A percentile compares a stretch with the other conserved stretches of the same genome.
These are phyloP conservation scores for Linum lewisii DNA, from an alignment of 345 rosid species.

Conservation along the genomic window DNA sequence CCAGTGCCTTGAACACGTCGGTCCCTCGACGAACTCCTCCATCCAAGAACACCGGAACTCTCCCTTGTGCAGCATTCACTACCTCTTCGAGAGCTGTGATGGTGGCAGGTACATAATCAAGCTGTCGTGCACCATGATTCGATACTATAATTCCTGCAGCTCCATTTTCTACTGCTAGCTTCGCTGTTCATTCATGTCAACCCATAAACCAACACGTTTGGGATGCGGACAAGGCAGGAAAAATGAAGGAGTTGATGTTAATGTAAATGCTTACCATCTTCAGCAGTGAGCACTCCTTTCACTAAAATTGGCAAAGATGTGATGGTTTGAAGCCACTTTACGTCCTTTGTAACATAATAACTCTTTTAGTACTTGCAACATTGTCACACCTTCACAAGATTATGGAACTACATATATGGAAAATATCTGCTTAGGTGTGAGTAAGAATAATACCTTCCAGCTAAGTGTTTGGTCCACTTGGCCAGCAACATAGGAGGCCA, in stretches of 20 bases:
- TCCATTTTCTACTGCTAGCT: slow-evolving; percentile 54
- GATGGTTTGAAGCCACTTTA: slow-evolving; percentile 86
- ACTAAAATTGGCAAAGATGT: slow-evolving; percentile 86
- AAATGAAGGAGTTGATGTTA: neutral
- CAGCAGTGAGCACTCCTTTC: slow-evolving; percentile 88
- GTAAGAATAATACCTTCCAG: slow-evolving; percentile 57
- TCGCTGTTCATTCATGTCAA: slow-evolving; percentile 36
- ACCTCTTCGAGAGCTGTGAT: slow-evolving; percentile 81
- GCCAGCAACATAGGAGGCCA: slow-evolving; percentile 84
- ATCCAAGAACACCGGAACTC: slow-evolving; percentile 81
- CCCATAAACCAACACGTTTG: neutral
- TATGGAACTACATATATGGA: neutral
- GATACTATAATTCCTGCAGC: slow-evolving; percentile 92
- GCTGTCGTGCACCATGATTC: slow-evolving; percentile 94
- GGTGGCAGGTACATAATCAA: slow-evolving; percentile 88
- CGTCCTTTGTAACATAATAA: slow-evolving; percentile 38
- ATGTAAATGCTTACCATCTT: slow-evolving; percentile 48
- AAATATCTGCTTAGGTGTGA: neutral
- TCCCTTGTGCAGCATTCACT: slow-evolving; percentile 78
- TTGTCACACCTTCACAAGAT: neutral
- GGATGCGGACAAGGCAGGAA: neutral
- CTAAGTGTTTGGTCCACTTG: slow-evolving; percentile 73
- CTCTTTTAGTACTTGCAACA: neutral
- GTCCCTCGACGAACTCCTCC: slow-evolving; percentile 99
- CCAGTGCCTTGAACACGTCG: slow-evolving; percentile 95